Evolutionary conservation across 2,329 filamentous ascomycete genomes (phyloP), one percentile per base, ranked within the genome.

Genomic region (Lanzia echinophila): DNA sequence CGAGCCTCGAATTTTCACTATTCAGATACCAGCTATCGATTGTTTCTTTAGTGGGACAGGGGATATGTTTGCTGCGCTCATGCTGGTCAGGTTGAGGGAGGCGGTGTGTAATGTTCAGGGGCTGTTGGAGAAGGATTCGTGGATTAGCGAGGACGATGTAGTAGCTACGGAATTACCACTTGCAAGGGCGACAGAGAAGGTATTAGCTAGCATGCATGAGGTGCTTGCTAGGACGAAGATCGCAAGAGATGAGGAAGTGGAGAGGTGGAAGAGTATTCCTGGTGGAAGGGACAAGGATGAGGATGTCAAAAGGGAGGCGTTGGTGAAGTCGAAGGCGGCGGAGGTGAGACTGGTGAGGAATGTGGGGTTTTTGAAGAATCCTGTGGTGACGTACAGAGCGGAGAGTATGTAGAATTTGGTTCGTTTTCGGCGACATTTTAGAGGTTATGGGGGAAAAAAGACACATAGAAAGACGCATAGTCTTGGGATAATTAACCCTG

Each of bases 41-140:
- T 88, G 90, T 72, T 96, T 94, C 76, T 99, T 97, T 72, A 90
- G 87, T 63, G 94, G 94, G 39, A 97, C 95, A 0, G 94, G 94
- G 45, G 94, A 99, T 73, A 96, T 99, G 92, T 97, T 99, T 67
- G 92, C 90, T 31, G 92, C 92, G 7, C 78, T 99, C 44, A 90
- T 90, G 67, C 83, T 96, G 1, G 88, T 88, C 39, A 84, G 92
- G 31, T 83, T 99, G 66, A 85, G 92, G 55, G 89, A 97, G 74
- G 90, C 89, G 24, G 86, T 89, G 1, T 71, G 74, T 50, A 72
- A 71, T 3, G 73, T 53, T 1, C 58, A 65, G 17, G 68, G 67
- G 2, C 71, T 95, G 3, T 70, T 75, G 15, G 68, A 73, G 7
- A 79, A 71, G 2, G 70, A 73, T 6, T 83, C 83, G 57, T 99